phyloP scores from a whole-genome alignment of 2,329 filamentous ascomycete species.

The Alternaria incomplexa region DNA sequence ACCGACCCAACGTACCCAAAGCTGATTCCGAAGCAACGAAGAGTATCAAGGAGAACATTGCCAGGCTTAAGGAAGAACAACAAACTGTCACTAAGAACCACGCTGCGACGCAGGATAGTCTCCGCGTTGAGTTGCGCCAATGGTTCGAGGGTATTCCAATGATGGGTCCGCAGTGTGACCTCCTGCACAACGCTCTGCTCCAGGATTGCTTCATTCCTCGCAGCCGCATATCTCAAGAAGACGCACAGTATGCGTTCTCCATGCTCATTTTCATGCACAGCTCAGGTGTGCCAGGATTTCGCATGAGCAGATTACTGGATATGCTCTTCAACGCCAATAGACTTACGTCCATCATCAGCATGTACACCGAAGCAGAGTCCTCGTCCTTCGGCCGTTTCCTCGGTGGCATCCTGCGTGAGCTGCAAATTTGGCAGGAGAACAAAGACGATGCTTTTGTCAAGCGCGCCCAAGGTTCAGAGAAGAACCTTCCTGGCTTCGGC shows the following conservation, averaged over 20 bases:
- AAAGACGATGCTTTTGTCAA: conserved; percentile 74
- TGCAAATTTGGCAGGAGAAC: conserved; percentile 83
- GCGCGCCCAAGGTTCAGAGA: conserved; percentile 73
- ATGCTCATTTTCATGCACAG: conserved; percentile 89
- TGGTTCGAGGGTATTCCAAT: conserved; percentile 75
- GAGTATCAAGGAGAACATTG: conserved; percentile 74
- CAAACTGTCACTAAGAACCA: conserved; percentile 60
- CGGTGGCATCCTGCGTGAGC: conserved; percentile 78
- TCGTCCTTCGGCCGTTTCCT: conserved; percentile 93
- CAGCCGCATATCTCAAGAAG: conserved; percentile 79
- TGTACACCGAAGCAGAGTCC: conserved; percentile 87
- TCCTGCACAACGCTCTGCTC: conserved; percentile 75
- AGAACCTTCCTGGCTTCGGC: conserved; percentile 78
- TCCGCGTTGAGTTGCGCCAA: conserved; percentile 75
- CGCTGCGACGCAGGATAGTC: conserved; percentile 64
- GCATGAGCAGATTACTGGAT: conserved; percentile 81
- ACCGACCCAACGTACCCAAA: conserved; percentile 39
- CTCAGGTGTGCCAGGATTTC: conserved; percentile 83
- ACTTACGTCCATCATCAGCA: conserved; percentile 82
- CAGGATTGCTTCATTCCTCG: conserved; percentile 94
- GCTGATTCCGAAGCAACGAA: conserved; percentile 69
- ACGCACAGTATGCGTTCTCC: conserved; percentile 87
- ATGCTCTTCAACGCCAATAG: conserved; percentile 84
- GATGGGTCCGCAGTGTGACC: conserved; percentile 63
- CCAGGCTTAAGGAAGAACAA: conserved; percentile 56